Base-by-base conservation (phyloP, 305 asterid species). In the Solanum hybrid region DNA sequence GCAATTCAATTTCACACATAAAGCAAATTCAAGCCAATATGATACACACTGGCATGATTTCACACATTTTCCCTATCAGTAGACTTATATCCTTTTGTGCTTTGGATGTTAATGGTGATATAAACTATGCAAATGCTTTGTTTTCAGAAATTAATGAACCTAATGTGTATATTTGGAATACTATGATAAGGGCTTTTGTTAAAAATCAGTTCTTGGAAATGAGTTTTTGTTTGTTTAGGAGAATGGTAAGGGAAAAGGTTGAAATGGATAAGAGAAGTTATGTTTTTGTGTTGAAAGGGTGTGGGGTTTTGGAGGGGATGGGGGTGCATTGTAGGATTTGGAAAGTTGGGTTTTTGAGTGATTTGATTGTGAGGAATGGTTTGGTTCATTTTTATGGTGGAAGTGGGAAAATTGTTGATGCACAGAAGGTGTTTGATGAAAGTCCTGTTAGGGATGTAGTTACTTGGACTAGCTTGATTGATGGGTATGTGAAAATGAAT, bases 391-490 rank as follows among this genome's bases (percentile, higher is more conserved):
- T 95, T 86, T 94, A 94, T 37, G 90, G 94, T 79, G 95, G 88
- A 93, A 91, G 90, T 29, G 93, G 95, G 79, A 73, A 87, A 34
- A 24, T 91, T 36, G 29, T 78, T 34, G 85, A 87, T 79, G 97
- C 95, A 17, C 75, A 76, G 56, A 91, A 87, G 86, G 91, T 93
- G 89, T 96, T 95, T 78, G 69, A 89, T 76, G 98, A 94, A 91
- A 90, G 91, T 92, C 90, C 79, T 88, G 88, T 78, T 8, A 95
- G 89, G 77, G 98, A 96, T 89, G 98, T 96, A 87, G 95, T 96
- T 82, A 92, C 97, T 77, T 96, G 98, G 98, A 95, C 98, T 87
- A 91, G 95, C 29, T 89, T 96, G 89, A 96, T 96, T 75, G 94
- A 92, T 90, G 98, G 97, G 51, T 90, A 90, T 89, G 94, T 93